Evolutionary conservation across 1,284 basidiomycete genomes (phyloP), one percentile per base, ranked within the genome.

Genomic region (Austroboletus novae-zelandiae): DNA sequence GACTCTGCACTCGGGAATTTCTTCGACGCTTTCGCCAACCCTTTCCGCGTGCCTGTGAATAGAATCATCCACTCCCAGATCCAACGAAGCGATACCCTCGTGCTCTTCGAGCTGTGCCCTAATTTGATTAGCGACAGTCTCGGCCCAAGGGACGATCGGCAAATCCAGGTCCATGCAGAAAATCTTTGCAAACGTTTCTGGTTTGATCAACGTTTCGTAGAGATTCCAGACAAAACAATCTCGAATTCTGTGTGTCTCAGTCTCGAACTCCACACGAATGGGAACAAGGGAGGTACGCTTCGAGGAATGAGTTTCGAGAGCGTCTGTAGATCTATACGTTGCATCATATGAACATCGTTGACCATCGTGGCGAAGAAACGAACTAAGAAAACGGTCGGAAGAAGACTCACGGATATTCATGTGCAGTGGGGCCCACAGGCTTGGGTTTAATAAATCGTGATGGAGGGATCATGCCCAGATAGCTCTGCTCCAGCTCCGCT

Each of bases 141-240:
- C 84, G 7, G 75, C 86, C 79, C 92, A 90, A 1, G 82, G 77
- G 1, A 71, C 64, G 11, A 69, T 56, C 4, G 89, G 82, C 15
- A 99, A 77, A 50, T 92, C 92, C 35, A 98, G 75, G 70, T 99
- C 96, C 30, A 81, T 74, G 67, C 94, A 94, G 68, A 98, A 93
- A 29, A 87, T 86, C 47, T 74, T 77, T 10, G 94, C 94, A 60
- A 98, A 98, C 0, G 78, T 74, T 54, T 89, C 83, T 0, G 95
- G 94, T 40, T 84, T 87, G 60, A 95, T 83, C 56, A 92, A 75
- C 15, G 72, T 76, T 73, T 90, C 93, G 63, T 91, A 83, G 46
- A 94, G 70, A 64, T 98, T 97, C 96, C 96, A 99, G n/a, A 94
- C 81, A 69, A 99, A 98, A 57, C 89, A 89, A 64, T 99, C 96